Base-by-base conservation (phyloP, 345 rosid genomes). In the Eucalyptus cloeziana region DNA sequence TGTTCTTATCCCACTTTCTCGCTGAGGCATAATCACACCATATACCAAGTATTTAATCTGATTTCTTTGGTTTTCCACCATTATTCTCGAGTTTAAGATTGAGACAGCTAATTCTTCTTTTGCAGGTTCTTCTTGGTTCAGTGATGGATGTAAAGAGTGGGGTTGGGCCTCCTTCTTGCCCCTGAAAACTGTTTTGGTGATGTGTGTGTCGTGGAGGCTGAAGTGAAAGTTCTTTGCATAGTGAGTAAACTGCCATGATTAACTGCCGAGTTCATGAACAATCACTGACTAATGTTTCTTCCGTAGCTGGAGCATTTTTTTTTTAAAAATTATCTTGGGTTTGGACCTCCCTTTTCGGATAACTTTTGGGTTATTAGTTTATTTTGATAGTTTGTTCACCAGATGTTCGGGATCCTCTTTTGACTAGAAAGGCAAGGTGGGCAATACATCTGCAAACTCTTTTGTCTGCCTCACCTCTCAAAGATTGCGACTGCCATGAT, bases 141-240 rank as follows among this genome's bases (percentile, higher is more conserved):
- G 37, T 87, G 71, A 0, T 43, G 0, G 0, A 8, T 2, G 8
- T 16, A 56, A 0, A 43, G 67, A 15, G 1, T 9, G 3, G 2
- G 88, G 88, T 40, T 87, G 0, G 5, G 6, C 0, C 21, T 0
- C 1, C 14, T 87, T 21, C 37, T 54, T 58, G 10, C 50, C 88
- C 13, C 31, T 87, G 49, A 31, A 60, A 2, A 24, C 22, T n/a
- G 49, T 87, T 67, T 52, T 33, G 33, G 21, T 44, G 56, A 62
- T n/a, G 44, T 2, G 37, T 87, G 71, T n/a, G 67, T n/a, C 79
- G n/a, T 87, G 40, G 27, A 87, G 67, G 83, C 81, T 40, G 40
- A 87, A 44, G 56, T 87, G 44, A 4, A 64, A 3, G 52, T 64
- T 43, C 33, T 87, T 15, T 83, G 79, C 13, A 69, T 13, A 87